Base-by-base conservation (phyloP, 2,329 filamentous ascomycete genomes). In the Hypoxylon sp. region DNA sequence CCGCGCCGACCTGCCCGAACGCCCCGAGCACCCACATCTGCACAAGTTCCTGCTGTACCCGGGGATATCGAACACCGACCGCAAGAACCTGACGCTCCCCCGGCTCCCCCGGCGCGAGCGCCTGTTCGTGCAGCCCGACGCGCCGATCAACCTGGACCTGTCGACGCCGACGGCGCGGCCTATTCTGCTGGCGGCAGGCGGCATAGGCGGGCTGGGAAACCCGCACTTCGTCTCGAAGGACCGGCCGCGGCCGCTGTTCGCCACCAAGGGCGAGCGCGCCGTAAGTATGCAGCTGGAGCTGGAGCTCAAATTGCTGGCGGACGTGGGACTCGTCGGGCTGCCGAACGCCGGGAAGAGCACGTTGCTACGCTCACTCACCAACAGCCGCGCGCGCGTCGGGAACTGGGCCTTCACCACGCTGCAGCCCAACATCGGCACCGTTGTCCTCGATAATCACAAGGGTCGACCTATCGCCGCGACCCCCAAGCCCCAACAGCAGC, bases 301-400 rank as follows among this genome's bases (percentile, higher is more conserved):
- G 9, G 94, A 99, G 70, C 81, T 99, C 55, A 97, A 97, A 77
- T 82, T 99, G 7, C 84, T 99, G 29, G 94, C 94, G 4, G 94
- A 99, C 71, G 88, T 99, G 5, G 94, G 94, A 0, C 80, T 99
- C 2, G 94, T 99, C 11, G 94, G 94, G 1, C 82, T 97, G 11
- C 94, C 94, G 1, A 99, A 99, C 69, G 94, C 93, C 3, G 94
- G 94, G 6, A 99, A 99, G 73, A 95, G 90, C 68, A 97, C 94
- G 0, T 79, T 99, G 1, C 80, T 97, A 11, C 86, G 94, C 12
- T 87, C 92, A 2, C 76, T 99, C 63, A 96, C 87, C 63, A 92
- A 92, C 69, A 95, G 90, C 68, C 87, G 91, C 52, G 90, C 94
- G 1, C 84, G 94, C 27, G 86, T 99, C 20, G 94, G 94, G 29